Evolutionary conservation across 2,329 filamentous ascomycete species (phyloP), one percentile per base, ranked within the genome.

Genomic region (Colletotrichum sp.): DNA sequence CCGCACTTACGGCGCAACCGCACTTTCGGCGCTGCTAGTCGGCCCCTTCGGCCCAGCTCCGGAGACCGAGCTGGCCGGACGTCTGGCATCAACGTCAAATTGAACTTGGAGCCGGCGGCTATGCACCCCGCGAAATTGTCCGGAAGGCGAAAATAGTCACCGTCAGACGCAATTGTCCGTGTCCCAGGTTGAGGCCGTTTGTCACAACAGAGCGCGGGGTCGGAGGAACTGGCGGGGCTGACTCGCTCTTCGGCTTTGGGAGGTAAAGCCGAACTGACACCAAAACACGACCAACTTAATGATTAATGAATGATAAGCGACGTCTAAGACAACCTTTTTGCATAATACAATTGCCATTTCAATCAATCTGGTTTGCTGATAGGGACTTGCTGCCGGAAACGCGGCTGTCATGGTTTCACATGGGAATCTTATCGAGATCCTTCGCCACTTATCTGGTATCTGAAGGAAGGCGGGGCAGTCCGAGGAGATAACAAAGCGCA

Each of bases 231-330:
- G 64, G 55, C 26, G 10, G 34, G 24, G 58, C 28, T 65, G 18
- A 58, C 58, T 73, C 71, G 71, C 74, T 57, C 16, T 18, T 76
- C 74, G 71, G 74, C 36, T 26, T 69, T 74, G 21, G 15, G 15
- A 3, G 18, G 30, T 52, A 15, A 52, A n/a, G 64, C 70, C 64
- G 70, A 58, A 52, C 57, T 28, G 48, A 9, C 60, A n/a, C 7
- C 5, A 24, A 16, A 9, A 3, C 34, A n/a, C 28, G 26, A 26
- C 24, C 6, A 34, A 34, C 26, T 12, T 21, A 52, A 52, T 36
- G 28, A 30, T 63, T 63, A 21, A 64, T 18, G 16, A 64, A 18
- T 15, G 26, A 43, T 36, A 57, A 43, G 48, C 18, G 24, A 61
- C 43, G 28, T 26, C 3, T 16, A 30, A 1, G 4, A n/a, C 10